These are phyloP conservation scores for Gossypium bickii DNA, from an alignment of 345 rosid genomes.

Conservation along the genomic window DNA sequence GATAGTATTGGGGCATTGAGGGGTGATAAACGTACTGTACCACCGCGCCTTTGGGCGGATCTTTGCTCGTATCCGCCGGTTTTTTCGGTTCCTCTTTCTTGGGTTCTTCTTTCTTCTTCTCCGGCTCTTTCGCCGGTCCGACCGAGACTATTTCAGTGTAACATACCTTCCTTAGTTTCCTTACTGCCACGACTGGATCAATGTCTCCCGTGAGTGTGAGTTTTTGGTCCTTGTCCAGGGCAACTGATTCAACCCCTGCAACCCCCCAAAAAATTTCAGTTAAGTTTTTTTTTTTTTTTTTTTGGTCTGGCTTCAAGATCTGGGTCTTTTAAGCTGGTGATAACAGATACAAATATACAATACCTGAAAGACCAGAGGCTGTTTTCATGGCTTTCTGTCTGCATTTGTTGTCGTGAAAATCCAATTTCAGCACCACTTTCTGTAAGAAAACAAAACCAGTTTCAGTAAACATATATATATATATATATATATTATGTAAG, in stretches of 20 bases:
- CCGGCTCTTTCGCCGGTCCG: slow-evolving; percentile 58
- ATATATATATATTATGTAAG: no score
- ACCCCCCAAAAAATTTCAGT: background rate
- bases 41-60: background rate
- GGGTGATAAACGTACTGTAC: background rate
- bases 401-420: slow-evolving; percentile 28
- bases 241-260: slow-evolving; percentile 49
- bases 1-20: background rate
- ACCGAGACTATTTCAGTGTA: slow-evolving; percentile 43
- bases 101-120: slow-evolving; percentile 49
- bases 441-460: slow-evolving; percentile 17
- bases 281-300: background rate
- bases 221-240: slow-evolving; percentile 60
- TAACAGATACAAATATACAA: background rate
- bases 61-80: slow-evolving; percentile 10
- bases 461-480: background rate
- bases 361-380: slow-evolving; percentile 51
- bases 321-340: no score
- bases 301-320: background rate
- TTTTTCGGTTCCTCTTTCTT: slow-evolving; percentile 31
- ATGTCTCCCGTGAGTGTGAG: slow-evolving; percentile 51
- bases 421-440: slow-evolving; percentile 55
- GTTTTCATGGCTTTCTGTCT: slow-evolving; percentile 51
- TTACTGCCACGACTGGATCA: slow-evolving; percentile 37
- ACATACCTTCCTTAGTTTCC: slow-evolving; percentile 54